Percentiles rank a stretch among this genome's conserved stretches.
Conservation (phyloP, 2,329 filamentous ascomycete genomes). For the Penicillium sumatraense region DNA sequence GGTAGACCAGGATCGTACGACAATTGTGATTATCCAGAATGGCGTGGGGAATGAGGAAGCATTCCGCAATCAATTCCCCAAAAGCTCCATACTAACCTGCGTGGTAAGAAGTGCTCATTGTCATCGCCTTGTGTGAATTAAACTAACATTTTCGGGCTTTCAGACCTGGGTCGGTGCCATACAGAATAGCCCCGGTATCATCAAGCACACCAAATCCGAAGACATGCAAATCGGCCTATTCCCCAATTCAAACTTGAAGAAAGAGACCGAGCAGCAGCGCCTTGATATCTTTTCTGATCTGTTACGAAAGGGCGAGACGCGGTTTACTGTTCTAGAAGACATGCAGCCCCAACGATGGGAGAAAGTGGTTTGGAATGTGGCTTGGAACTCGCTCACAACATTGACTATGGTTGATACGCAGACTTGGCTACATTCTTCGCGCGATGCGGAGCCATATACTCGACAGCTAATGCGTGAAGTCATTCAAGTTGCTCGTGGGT, state of each 20-base stretch:
- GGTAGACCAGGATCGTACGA: slow-evolving; percentile 41
- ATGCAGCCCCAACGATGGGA: slow-evolving; percentile 47
- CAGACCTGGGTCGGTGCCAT: slow-evolving; percentile 55
- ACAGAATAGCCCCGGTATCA: slow-evolving; percentile 55
- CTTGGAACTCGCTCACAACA: slow-evolving; percentile 49
- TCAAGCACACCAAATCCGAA: slow-evolving; percentile 58
- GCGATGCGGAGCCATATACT: slow-evolving; percentile 45
- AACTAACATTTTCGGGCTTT: background rate
- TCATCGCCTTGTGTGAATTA: background rate
- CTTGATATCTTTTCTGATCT: slow-evolving; percentile 50
- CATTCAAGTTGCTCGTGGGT: slow-evolving; percentile 45
- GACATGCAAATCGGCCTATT: slow-evolving; percentile 61
- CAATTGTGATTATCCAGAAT: slow-evolving; percentile 47
- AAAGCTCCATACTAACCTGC: slow-evolving; percentile 40
- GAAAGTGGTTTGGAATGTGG: slow-evolving; percentile 49
- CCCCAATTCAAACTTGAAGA: slow-evolving; percentile 40
- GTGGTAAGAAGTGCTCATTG: slow-evolving; percentile 48
- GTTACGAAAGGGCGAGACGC: slow-evolving; percentile 48
- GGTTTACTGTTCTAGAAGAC: slow-evolving; percentile 37
- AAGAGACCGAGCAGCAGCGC: slow-evolving; percentile 37
- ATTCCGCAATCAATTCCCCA: slow-evolving; percentile 38
- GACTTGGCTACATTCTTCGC: slow-evolving; percentile 47
- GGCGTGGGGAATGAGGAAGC: slow-evolving; percentile 49
- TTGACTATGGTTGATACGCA: slow-evolving; percentile 50
- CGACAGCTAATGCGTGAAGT: slow-evolving; percentile 49